Base-by-base conservation (phyloP, 345 rosid species). In the Brassica incana region DNA sequence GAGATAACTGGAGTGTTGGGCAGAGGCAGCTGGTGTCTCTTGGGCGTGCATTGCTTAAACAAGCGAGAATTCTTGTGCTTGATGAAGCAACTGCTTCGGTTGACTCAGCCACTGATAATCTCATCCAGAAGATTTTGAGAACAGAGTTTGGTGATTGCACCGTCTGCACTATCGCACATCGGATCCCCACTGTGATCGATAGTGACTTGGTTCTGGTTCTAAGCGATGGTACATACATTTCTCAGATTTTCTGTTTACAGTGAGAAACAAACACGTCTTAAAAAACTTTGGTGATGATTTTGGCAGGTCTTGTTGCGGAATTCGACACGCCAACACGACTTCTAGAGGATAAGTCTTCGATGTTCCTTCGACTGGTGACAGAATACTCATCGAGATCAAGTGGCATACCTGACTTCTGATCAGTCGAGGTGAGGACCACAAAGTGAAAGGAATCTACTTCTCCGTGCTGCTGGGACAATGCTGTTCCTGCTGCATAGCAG, bases 1-100 rank as follows among this genome's bases (percentile, higher is more conserved):
- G 99, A 85, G 99, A 95, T 76, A 95, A 95, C 87, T 95, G 99
- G 99, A 95, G 99, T 77, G 95, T 95, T 72, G 99, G 99, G 65
- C 98, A 95, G 75, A 84, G 98, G 69, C 99, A 95, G 81, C 92
- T 95, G 60, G 96, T 95, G 81, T 88, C 97, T 48, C 85, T 95
- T 4, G 99, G 99, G 25, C 83, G 99, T 56, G 97, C 97, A 66
- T 86, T 95, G 75, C 93, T 95, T 27, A 91, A 93, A 83, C 96
- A 91, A 81, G 95, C 97, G 2, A 91, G 87, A 81, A 91, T 95
- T 85, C 88, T 95, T 48, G 99, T 95, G 68, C 94, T 95, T 66
- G 99, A 95, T 80, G 99, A 95, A 86, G 98, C 99, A 23, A 95
- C 99, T 18, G 98, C 99, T 59, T 95, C 99, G 5, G 99, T 95